phyloP scores from a whole-genome alignment of 2,329 filamentous ascomycete species.

The Beauveria pseudobassiana region DNA sequence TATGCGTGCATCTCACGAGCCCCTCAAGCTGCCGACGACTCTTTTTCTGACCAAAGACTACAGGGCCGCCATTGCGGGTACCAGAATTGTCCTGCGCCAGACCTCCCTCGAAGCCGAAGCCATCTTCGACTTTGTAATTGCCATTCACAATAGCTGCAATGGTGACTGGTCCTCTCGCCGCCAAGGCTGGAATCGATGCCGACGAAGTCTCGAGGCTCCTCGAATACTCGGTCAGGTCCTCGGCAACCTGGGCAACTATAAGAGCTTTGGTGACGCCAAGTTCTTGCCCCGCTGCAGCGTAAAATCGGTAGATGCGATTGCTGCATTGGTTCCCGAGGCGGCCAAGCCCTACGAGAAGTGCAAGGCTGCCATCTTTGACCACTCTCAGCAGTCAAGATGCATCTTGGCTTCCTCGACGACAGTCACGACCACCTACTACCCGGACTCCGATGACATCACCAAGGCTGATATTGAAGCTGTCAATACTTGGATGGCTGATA shows the following conservation, averaged over 20 bases:
- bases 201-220: conserved; percentile 62
- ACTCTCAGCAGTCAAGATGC: conserved; percentile 57
- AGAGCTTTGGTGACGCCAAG: conserved; percentile 79
- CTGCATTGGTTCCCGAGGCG: conserved; percentile 52
- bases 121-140: conserved; percentile 74
- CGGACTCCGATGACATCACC: conserved; percentile 65
- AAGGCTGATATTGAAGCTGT: conserved; percentile 67
- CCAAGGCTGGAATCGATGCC: conserved; percentile 56
- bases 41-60: conserved; percentile 31
- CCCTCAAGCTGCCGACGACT: background rate
- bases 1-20: conserved; percentile 30
- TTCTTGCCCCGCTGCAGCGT: conserved; percentile 67
- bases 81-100: conserved; percentile 71
- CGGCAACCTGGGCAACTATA: conserved; percentile 78
- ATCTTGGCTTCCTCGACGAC: conserved; percentile 66
- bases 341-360: conserved; percentile 59
- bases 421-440: conserved; percentile 82
- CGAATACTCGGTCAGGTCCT: conserved; percentile 74
- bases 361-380: conserved; percentile 65
- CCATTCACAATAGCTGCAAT: conserved; percentile 56
- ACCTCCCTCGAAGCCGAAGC: conserved; percentile 73
- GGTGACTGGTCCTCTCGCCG: conserved; percentile 67
- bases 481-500: conserved; percentile 65
- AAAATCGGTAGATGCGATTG: conserved; percentile 57
- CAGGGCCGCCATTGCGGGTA: conserved; percentile 71